Conservation (phyloP, 257 asterid genomes). For the Forsythia suspensa region DNA sequence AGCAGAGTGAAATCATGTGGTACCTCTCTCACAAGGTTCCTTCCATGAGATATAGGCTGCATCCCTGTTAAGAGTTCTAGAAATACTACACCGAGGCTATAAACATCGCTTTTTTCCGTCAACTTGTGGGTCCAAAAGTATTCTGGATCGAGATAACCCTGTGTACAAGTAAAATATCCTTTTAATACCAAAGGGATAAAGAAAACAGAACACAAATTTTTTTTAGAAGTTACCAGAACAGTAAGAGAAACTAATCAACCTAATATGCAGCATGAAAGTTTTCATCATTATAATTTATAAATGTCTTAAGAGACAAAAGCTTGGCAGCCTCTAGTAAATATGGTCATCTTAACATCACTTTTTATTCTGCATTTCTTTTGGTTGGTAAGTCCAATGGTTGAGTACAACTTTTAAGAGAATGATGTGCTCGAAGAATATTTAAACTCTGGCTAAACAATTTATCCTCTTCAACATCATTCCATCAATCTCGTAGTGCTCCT, state of each 20-base stretch:
- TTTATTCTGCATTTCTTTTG: too few relatives aligned
- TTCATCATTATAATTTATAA: neutral
- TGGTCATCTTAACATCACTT: too few relatives aligned
- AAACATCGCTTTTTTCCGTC: constrained; percentile 86
- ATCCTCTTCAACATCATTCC: neutral
- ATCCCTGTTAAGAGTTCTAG: constrained; percentile 82
- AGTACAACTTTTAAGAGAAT: neutral
- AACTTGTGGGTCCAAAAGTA: constrained; percentile 71
- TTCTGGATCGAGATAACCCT: constrained; percentile 96
- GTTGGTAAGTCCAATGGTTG: neutral
- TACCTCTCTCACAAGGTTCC: constrained; percentile 90
- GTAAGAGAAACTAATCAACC: neutral
- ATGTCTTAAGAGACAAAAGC: neutral
- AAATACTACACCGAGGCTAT: constrained; percentile 85
- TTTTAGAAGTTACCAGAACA: neutral
- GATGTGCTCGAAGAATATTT: neutral
- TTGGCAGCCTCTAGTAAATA: too few relatives aligned
- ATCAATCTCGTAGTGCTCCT: neutral
- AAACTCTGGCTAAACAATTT: neutral
- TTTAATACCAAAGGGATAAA: neutral
- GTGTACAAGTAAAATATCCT: constrained; percentile 22
- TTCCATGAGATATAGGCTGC: constrained; percentile 84
- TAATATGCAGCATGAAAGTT: neutral
- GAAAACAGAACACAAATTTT: neutral
- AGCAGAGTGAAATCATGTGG: neutral